These are phyloP conservation scores for Macrophomina phaseolina DNA, from an alignment of 2,329 filamentous ascomycete genomes.

Conservation along the genomic window DNA sequence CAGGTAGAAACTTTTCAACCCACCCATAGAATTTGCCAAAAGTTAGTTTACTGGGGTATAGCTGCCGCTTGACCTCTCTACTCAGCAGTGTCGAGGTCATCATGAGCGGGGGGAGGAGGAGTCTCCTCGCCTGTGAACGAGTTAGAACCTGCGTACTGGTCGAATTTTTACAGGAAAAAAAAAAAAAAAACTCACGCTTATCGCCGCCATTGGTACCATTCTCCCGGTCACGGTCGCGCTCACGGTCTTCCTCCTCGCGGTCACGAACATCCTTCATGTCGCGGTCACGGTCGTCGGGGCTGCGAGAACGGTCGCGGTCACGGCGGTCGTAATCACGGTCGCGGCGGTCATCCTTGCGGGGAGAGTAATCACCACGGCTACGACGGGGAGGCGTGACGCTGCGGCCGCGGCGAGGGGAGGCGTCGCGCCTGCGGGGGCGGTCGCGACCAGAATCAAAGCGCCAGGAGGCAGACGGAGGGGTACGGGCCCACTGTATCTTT, in stretches of 20 bases:
- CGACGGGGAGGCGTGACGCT: constrained; percentile 61
- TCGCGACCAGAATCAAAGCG: constrained; percentile 88
- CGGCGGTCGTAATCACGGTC: constrained; percentile 73
- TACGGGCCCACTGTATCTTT: constrained; percentile 86
- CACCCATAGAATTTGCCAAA: constrained; percentile 17
- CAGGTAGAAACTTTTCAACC: constrained; percentile 24
- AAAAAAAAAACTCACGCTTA: constrained; percentile 68
- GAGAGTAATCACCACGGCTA: constrained; percentile 74
- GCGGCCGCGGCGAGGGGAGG: constrained; percentile 56
- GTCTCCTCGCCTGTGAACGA: constrained; percentile 14
- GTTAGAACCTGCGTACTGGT: constrained; percentile 20
- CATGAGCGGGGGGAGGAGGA: constrained; percentile 78
- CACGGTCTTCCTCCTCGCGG: constrained; percentile 59
- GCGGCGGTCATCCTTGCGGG: constrained; percentile 85
- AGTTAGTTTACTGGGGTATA: constrained; percentile 21
- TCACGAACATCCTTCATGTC: constrained; percentile 60
- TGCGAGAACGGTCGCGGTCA: constrained; percentile 76
- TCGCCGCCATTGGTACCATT: constrained; percentile 85
- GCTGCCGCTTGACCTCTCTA: constrained; percentile 1
- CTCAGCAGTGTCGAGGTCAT: constrained; percentile 84
- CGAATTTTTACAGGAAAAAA: background rate
- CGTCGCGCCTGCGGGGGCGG: constrained; percentile 73
- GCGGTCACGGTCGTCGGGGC: constrained; percentile 67
- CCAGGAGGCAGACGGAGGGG: constrained; percentile 97
- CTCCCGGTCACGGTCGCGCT: constrained; percentile 66